Evolutionary conservation across 208 protist species (phyloP).

Genomic region (Tetramitus jugosus): DNA sequence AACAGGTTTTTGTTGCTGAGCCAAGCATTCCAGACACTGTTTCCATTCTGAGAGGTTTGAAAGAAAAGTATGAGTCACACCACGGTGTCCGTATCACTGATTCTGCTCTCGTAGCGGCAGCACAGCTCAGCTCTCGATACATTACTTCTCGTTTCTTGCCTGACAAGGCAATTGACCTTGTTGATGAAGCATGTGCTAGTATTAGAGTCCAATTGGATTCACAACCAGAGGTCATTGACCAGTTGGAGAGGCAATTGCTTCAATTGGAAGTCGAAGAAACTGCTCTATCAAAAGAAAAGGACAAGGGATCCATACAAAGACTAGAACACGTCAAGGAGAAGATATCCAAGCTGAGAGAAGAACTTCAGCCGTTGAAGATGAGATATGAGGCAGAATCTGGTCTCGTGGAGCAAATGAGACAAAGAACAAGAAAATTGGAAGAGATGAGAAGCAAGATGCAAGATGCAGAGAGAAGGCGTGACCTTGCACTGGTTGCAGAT

Average conservation of each 20-base stretch:
- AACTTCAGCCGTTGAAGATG: constrained; percentile 60
- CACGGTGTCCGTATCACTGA: constrained; percentile 78
- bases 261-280: constrained; percentile 79
- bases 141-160: constrained; percentile 39
- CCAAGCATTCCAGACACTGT: constrained; percentile 92
- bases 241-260: constrained; percentile 42
- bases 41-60: constrained; percentile 90
- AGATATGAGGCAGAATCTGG: constrained; percentile 69
- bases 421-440: constrained; percentile 72
- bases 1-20: constrained; percentile 89
- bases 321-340: constrained; percentile 59
- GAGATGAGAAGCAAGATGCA: constrained; percentile 72
- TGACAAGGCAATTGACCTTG: constrained; percentile 48
- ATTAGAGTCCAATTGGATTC: constrained; percentile 45
- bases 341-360: constrained; percentile 59
- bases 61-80: constrained; percentile 80
- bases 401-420: constrained; percentile 68
- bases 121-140: constrained; percentile 44
- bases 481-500: constrained; percentile 80
- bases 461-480: constrained; percentile 66
- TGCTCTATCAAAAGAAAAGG: constrained; percentile 81
- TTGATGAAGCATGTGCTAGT: constrained; percentile 45
- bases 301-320: constrained; percentile 56
- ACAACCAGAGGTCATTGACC: constrained; percentile 41
- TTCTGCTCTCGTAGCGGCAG: constrained; percentile 70